Evolutionary conservation across 371 early-diverging fungal genomes (phyloP).

Genomic region (Zopfochytrium polystomum): DNA sequence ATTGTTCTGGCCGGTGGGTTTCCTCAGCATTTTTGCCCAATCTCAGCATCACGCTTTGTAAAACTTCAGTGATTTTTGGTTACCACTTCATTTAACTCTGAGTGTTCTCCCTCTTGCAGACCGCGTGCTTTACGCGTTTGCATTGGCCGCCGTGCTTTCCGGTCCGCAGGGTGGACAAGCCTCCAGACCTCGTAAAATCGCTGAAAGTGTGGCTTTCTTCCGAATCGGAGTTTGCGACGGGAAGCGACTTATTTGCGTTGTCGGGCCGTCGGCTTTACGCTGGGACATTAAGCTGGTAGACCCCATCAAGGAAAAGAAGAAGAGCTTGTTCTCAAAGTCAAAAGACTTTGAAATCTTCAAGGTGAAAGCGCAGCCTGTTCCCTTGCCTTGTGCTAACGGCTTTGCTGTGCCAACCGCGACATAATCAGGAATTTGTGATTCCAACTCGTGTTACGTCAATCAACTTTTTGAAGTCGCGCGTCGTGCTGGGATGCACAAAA

Average conservation of each 20-base stretch:
- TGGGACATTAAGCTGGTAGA: constrained; percentile 27
- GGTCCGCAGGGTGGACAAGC: background rate
- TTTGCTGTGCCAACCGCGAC: too few relatives aligned
- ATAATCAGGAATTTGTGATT: constrained; percentile 79
- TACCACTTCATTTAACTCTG: too few relatives aligned
- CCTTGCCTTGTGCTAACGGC: background rate
- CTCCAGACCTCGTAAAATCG: constrained; percentile 1
- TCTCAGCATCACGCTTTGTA: too few relatives aligned
- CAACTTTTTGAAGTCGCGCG: constrained; percentile 71
- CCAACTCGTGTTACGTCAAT: constrained; percentile 74
- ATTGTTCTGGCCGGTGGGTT: constrained; percentile 12
- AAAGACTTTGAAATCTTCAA: constrained; percentile 2
- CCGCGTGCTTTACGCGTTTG: background rate
- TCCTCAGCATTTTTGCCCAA: background rate
- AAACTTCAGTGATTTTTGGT: too few relatives aligned
- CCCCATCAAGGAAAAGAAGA: constrained; percentile 12
- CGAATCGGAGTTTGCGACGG: constrained; percentile 16
- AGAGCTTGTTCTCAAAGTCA: constrained; percentile 4
- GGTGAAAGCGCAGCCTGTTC: background rate
- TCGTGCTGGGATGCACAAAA: constrained; percentile 74
- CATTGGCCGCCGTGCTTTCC: background rate
- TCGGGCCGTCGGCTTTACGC: constrained; percentile 3
- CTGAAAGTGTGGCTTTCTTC: constrained; percentile 18
- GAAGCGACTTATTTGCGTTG: constrained; percentile 19
- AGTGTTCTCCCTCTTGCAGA: background rate